Percentiles rank a stretch among this genome's conserved stretches.
Conservation (phyloP, 2,329 filamentous ascomycete genomes). For the Nothophaeocryptopus gaeumannii region DNA sequence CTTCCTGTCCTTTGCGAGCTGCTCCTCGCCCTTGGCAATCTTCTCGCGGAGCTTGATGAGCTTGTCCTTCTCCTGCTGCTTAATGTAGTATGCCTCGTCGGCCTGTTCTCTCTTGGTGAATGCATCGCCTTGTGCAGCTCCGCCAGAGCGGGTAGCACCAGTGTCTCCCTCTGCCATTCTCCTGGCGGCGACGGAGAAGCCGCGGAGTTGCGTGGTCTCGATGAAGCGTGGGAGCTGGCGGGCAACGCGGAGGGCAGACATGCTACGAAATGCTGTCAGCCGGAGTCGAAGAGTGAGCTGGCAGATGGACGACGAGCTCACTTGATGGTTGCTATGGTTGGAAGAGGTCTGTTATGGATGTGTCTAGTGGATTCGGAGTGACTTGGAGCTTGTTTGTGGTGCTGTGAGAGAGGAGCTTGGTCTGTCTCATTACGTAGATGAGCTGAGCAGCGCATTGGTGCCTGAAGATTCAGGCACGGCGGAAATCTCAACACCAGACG, state of each 20-base stretch:
- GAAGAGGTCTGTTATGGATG: too few relatives aligned
- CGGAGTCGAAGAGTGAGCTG: background rate
- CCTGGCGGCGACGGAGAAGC: slow-evolving; percentile 43
- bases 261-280: slow-evolving; percentile 17
- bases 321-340: too few relatives aligned
- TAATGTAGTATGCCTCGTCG: slow-evolving; percentile 79
- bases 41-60: slow-evolving; percentile 36
- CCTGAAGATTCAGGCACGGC: too few relatives aligned
- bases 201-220: slow-evolving; percentile 37
- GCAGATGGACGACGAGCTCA: too few relatives aligned
- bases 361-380: too few relatives aligned
- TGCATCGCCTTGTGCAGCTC: slow-evolving; percentile 64
- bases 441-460: too few relatives aligned
- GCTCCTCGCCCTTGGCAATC: slow-evolving; percentile 32
- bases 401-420: too few relatives aligned
- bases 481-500: too few relatives aligned
- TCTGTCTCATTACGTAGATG: too few relatives aligned
- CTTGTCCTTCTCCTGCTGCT: slow-evolving; percentile 87
- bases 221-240: slow-evolving; percentile 37
- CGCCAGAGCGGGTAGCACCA: slow-evolving; percentile 41
- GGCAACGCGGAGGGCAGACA: slow-evolving; percentile 36
- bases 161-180: slow-evolving; percentile 46
- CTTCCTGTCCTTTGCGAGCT: slow-evolving; percentile 32
- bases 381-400: too few relatives aligned
- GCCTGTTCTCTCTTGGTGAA: slow-evolving; percentile 92